Conservation (phyloP, 2,329 filamentous ascomycete species). For the Colletotrichum orbiculare region DNA sequence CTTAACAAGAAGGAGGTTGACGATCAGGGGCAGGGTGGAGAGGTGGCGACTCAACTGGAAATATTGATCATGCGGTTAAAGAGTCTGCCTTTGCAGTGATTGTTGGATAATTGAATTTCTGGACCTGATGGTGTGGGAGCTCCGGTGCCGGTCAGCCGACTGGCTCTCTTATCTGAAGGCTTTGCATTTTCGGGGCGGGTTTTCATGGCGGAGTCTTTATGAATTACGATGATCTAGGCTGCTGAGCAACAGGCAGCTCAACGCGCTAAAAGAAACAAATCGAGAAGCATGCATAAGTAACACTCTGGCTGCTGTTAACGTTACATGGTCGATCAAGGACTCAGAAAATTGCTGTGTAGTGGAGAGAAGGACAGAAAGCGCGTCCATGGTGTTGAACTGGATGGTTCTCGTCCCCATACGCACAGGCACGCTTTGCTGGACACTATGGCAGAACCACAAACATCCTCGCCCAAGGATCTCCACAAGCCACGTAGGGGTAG, state of each 20-base stretch:
- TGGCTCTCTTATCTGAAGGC: constrained; percentile 9
- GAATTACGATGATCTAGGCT: constrained; percentile 33
- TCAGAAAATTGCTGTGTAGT: too few species aligned
- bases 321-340: too few species aligned
- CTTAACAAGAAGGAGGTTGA: constrained; percentile 47
- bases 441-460: too few species aligned
- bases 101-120: constrained; percentile 12
- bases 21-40: constrained; percentile 39
- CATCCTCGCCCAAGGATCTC: too few species aligned
- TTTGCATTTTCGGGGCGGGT: constrained; percentile 28
- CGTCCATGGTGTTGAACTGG: too few species aligned
- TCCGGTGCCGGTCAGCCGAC: constrained; percentile 31
- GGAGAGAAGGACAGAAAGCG: too few species aligned
- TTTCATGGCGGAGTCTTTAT: constrained; percentile 30
- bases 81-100: constrained; percentile 53
- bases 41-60: constrained; percentile 52
- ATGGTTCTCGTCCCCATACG: too few species aligned
- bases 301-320: too few species aligned
- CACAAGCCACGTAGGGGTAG: too few species aligned
- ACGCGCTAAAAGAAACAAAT: constrained; percentile 13
- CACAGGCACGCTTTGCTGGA: too few species aligned
- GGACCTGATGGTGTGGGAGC: constrained; percentile 9
- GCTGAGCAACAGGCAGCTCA: constrained; percentile 30
- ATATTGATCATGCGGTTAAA: constrained; percentile 56
- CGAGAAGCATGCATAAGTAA: too few species aligned